Evolutionary conservation across 2,329 filamentous ascomycete species (phyloP).

Genomic region (Fusarium domesticum): DNA sequence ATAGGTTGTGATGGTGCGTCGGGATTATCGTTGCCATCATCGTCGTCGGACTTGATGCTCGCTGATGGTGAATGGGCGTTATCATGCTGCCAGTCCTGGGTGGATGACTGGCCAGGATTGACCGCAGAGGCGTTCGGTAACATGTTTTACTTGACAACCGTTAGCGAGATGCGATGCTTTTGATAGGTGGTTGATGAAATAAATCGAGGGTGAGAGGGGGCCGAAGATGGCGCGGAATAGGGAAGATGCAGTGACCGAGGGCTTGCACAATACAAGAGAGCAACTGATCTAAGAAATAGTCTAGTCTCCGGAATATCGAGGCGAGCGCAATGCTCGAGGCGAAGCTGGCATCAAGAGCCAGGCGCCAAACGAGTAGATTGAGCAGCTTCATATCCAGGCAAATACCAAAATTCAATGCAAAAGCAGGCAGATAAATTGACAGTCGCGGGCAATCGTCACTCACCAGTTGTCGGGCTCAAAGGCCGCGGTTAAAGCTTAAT

Average conservation of each 20-base stretch:
- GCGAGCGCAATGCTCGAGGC: background rate
- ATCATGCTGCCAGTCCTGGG: conserved; percentile 36
- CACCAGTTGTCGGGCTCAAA: conserved; percentile 19
- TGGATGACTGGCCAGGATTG: conserved; percentile 38
- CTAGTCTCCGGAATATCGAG: no score
- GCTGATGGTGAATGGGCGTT: conserved; percentile 41
- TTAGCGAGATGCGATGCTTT: conserved; percentile 18
- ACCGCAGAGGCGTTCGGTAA: conserved; percentile 44
- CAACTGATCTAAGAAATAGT: no score
- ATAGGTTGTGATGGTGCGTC: conserved; percentile 53
- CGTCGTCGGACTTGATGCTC: conserved; percentile 44
- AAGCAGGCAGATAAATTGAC: conserved; percentile 1
- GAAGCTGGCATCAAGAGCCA: conserved; percentile 1
- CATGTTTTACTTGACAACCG: conserved; percentile 28
- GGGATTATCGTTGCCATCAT: conserved; percentile 32
- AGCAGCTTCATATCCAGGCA: conserved; percentile 8
- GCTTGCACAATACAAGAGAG: no score
- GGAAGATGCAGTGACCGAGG: no score
- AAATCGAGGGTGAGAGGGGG: conserved; percentile 8
- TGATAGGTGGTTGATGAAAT: conserved; percentile 9
- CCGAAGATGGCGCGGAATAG: no score
- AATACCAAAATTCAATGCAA: conserved; percentile 4
- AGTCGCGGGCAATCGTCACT: conserved; percentile 12
- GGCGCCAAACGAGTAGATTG: no score
- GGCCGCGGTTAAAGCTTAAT: conserved; percentile 5